Evolutionary conservation across 768 basidiomycete species (phyloP), one percentile per base, ranked within the genome.

Genomic region (Chalciporus pseudorubinellus): DNA sequence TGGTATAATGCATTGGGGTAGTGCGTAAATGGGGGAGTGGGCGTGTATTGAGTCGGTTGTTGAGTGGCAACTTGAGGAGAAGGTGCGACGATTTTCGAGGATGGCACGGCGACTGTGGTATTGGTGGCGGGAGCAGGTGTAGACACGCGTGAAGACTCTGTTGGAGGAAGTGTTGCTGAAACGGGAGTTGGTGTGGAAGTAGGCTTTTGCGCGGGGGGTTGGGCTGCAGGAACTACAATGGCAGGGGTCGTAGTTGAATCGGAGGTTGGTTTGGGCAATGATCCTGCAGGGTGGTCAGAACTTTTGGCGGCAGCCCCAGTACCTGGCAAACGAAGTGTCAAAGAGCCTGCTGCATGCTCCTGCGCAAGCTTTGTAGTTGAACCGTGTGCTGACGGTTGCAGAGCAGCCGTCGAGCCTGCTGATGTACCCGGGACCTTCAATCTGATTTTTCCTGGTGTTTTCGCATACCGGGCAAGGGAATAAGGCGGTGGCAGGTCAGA

Each of bases 401-500:
- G 13, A 14, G 47, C 28, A 46, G 24, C 19, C 18, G 56, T 52
- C 39, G 64, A 34, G n/a, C 56, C 59, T 3, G 64, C 56, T 14
- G 70, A 58, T 5, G 66, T 57, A 13, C 39, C 73, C 58, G 85
- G 80, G 38, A 85, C 76, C 59, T 81, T 89, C 36, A 92, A 77
- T 66, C 82, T 90, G 50, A 92, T 86, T 71, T 85, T 92, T 14
- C 77, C 77, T 38, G 68, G 59, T 6, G 81, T 72, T 55, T 80
- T 79, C 22, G 79, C 55, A 58, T 90, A 89, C 53, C 83, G 78
- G 12, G 83, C 72, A 41, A 91, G 74, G n/a, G 82, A 55, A 61
- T 78, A 78, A 2, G 84, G 85, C 1, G 80, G 58, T 1, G 90
- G 89, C 16, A 92, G 74, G 64, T 91, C 89, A 8, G 88, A 76